Evolutionary conservation across 2,329 filamentous ascomycete species (phyloP), one percentile per base, ranked within the genome.

Genomic region (Thermochaetoides dissita): DNA sequence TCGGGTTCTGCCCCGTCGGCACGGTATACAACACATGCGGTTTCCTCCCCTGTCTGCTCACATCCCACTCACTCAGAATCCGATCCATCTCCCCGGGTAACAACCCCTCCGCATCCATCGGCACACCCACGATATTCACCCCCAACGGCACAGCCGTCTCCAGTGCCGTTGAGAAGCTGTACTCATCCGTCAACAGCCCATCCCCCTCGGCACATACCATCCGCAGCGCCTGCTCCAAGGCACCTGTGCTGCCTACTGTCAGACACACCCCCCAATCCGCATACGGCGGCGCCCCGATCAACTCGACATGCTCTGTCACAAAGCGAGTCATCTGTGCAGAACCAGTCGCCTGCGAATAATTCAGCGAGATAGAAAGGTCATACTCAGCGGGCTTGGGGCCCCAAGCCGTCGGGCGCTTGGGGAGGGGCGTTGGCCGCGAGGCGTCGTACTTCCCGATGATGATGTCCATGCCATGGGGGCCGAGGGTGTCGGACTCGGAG

Each of bases 301-400:
- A 76, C 63, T 98, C 89, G 0, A 88, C 94, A 63, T 96, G 91
- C 66, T 98, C 91, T 0, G 88, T 93, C 39, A 96, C 71, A 65
- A 84, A 96, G 46, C 91, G 79, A 48, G 95, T 67, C 60, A 98
- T 69, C 63, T 94, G 91, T 3, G 86, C 82, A 8, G 85, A 77
- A 11, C 91, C 91, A 11, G 78, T 78, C 7, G 87, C 80, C 63
- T 94, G 87, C 31, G 84, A 85, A 59, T 98, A 98, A 64, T 98
- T 96, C 59, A 95, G 79, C 1, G 83, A 83, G 48, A 93, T 85
- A 37, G 84, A 77, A 40, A 98, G 74, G 63, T 98, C 91, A 52
- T 74, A 74, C 32, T 65, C 63, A 35, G 54, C 55, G 24, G 53
- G 52, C 12, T 10, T 12, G n/a, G 11, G 8, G 6, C 10, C 6